Evolutionary conservation across 208 protist species (phyloP).

Genomic region (Pavlovales sp.): DNA sequence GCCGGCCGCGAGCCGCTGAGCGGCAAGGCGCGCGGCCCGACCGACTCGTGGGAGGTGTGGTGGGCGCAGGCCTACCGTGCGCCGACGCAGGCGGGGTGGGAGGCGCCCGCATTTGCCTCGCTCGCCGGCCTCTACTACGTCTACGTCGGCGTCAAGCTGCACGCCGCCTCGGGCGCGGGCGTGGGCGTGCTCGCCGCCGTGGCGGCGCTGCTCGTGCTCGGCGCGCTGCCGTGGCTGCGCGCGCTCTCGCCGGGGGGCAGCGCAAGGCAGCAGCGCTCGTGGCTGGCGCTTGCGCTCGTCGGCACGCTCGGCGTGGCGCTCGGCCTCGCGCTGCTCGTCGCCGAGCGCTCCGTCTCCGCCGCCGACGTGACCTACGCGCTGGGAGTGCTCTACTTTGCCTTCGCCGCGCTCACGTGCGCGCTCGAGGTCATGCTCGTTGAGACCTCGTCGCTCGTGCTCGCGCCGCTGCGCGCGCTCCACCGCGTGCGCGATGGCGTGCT

Average conservation of each 20-base stretch:
- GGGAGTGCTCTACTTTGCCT: background rate
- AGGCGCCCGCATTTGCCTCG: background rate
- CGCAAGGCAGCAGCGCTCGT: background rate
- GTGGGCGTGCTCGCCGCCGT: background rate
- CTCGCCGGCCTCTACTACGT: background rate
- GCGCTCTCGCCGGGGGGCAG: background rate
- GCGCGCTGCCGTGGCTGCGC: background rate
- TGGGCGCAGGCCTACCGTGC: background rate
- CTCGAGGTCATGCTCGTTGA: background rate
- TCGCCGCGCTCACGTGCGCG: background rate
- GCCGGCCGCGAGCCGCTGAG: too few species aligned
- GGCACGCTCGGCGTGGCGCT: background rate
- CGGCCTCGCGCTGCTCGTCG: background rate
- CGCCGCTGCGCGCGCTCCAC: background rate
- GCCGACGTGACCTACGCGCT: background rate
- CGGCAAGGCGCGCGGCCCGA: too few species aligned
- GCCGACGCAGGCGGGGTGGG: slow-evolving; percentile 8
- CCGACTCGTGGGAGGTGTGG: background rate
- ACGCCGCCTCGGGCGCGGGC: background rate
- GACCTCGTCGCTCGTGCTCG: background rate
- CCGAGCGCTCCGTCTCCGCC: background rate
- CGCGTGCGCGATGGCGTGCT: background rate
- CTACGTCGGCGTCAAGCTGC: background rate
- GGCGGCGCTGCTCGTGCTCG: background rate
- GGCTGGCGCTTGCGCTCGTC: background rate